Evolutionary conservation across 148 eudicot genomes (phyloP), one percentile per base, ranked within the genome.

Genomic region (Camellia granthamiana): DNA sequence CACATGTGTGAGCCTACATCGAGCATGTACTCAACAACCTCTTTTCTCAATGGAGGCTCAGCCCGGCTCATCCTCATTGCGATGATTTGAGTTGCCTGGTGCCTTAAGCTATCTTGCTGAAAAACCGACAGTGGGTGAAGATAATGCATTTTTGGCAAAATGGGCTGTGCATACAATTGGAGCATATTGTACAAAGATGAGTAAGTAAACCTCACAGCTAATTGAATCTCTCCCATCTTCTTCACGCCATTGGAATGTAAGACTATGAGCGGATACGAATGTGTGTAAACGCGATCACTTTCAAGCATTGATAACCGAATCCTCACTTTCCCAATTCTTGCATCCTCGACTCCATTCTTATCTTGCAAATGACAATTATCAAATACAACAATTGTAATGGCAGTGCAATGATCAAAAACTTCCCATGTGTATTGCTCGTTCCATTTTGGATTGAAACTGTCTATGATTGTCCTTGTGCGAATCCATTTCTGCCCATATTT

Each of bases 1-100:
- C 80, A 78, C 80, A 67, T 78, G 19, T 78, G 74, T 0, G 80
- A 78, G 10, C 80, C 80, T 23, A 78, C 80, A 43, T 78, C 80
- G 3, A 78, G 80, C 80, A 78, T 68, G 42, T 78, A 78, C 65
- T 78, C 80, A 3, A 78, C 80, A n/a, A 78, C 80, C 65, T 78
- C 80, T 78, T 56, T 78, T 42, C 74, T 78, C 65, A 78, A 64
- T 6, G 74, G 80, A 3, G 80, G 80, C 74, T 78, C 80, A 9
- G 80, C 74, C 19, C 80, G 60, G 38, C 38, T 58, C 80, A 78
- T 54, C 47, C 74, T 68, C n/a, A 15, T 54, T 15, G 65, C 44
- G 52, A 78, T 69, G 1, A 78, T 56, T 42, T 78, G 80, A 54
- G 80, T 78, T 3, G 80, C 71, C 21, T 78, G 80, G 64, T 78